Evolutionary conservation across 805 yeast species (phyloP).

Genomic region (Wickerhamiella lipophila): DNA sequence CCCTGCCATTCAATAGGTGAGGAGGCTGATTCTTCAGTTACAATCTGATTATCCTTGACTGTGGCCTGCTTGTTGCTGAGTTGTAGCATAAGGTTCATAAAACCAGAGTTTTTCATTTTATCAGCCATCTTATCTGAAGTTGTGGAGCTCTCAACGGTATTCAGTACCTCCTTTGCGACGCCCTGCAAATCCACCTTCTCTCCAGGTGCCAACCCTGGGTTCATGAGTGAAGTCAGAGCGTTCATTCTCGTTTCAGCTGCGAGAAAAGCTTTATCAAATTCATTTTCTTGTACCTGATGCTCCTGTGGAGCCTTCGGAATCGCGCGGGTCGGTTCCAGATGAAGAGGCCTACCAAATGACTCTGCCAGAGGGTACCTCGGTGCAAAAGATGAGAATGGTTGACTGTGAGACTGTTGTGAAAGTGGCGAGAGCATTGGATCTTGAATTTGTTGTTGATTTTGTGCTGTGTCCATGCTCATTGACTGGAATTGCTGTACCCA

Average conservation of each 20-base stretch:
- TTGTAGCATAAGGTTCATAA: slow-evolving; percentile 18
- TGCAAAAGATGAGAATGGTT: slow-evolving; percentile 4
- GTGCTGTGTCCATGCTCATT: slow-evolving; percentile 1
- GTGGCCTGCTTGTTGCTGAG: slow-evolving; percentile 8
- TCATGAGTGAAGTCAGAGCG: slow-evolving; percentile 1
- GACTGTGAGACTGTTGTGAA: neutral
- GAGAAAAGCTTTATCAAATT: slow-evolving; percentile 16
- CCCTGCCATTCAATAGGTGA: slow-evolving; percentile 1
- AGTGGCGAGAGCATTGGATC: neutral
- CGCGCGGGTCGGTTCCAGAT: neutral
- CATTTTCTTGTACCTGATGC: neutral
- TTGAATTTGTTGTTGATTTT: neutral
- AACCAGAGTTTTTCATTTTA: slow-evolving; percentile 19
- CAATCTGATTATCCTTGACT: slow-evolving; percentile 6
- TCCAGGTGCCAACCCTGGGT: neutral
- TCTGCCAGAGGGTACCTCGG: slow-evolving; percentile 1
- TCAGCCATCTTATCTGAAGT: slow-evolving; percentile 14
- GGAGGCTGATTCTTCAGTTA: neutral
- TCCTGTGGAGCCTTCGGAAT: neutral
- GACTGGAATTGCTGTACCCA: slow-evolving; percentile 10
- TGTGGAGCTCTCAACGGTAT: slow-evolving; percentile 12
- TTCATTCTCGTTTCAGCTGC: slow-evolving; percentile 16
- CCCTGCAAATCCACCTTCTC: slow-evolving; percentile 11
- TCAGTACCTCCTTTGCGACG: slow-evolving; percentile 17
- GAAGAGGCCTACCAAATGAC: neutral